phyloP scores from a whole-genome alignment of 805 yeast genomes.

The Middelhovenomyces tepae region DNA sequence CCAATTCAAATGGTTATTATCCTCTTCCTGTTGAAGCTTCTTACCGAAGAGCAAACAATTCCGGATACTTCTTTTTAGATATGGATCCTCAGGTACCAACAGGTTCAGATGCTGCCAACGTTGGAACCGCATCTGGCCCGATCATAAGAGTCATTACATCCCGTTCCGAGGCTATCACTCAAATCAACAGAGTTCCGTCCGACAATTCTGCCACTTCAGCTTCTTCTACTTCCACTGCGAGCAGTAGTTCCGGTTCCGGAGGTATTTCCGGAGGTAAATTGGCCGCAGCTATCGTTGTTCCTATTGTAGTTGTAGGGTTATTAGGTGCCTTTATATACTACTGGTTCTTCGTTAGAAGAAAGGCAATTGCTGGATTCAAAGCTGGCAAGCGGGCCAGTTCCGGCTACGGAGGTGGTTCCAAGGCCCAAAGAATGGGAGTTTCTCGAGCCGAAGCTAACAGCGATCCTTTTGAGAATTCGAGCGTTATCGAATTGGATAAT shows the following conservation, averaged over 20 bases:
- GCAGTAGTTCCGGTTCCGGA: constrained; percentile 13
- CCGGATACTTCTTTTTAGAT: constrained; percentile 32
- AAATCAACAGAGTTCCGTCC: constrained; percentile 33
- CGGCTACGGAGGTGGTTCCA: neutral
- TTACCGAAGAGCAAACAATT: constrained; percentile 9
- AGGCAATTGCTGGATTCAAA: constrained; percentile 3
- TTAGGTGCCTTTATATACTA: constrained; percentile 26
- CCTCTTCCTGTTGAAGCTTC: constrained; percentile 26
- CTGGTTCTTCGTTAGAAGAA: constrained; percentile 19
- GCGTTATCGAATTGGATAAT: neutral
- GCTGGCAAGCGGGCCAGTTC: too few relatives aligned
- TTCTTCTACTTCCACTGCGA: constrained; percentile 15
- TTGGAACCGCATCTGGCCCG: constrained; percentile 35
- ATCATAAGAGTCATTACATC: constrained; percentile 31
- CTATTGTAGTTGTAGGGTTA: constrained; percentile 29
- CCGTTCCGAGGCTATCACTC: constrained; percentile 23
- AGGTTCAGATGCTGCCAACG: constrained; percentile 28
- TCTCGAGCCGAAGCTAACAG: constrained; percentile 1
- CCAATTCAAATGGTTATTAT: constrained; percentile 33
- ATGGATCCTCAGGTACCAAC: constrained; percentile 33
- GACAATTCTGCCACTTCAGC: constrained; percentile 23
- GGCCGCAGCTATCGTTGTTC: constrained; percentile 38
- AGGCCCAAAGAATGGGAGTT: constrained; percentile 2
- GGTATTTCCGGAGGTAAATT: constrained; percentile 19
- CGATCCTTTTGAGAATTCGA: constrained; percentile 2